A percentile compares a stretch with the other conserved stretches of the same genome.
phyloP scores from a whole-genome alignment of 257 asterid genomes.

The Scutellaria baicalensis region DNA sequence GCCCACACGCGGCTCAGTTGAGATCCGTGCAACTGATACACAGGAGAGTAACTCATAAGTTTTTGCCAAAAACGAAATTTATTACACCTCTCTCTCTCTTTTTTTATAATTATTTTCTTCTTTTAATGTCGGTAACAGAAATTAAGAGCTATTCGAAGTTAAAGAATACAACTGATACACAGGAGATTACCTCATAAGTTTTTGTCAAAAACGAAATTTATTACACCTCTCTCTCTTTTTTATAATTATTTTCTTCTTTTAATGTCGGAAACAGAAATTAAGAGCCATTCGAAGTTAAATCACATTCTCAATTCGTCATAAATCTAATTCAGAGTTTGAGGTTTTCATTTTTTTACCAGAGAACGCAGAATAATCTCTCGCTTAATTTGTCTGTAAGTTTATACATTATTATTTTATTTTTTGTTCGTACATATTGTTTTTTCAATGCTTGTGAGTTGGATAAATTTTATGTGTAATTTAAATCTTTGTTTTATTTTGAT shows the following conservation, averaged over 20 bases:
- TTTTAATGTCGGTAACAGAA: neutral
- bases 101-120: no score
- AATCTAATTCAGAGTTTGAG: slow-evolving; percentile 1
- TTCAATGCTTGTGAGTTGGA: neutral
- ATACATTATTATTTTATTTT: no score
- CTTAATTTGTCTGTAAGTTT: neutral
- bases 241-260: neutral
- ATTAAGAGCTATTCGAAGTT: slow-evolving; percentile 4
- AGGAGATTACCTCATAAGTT: no score
- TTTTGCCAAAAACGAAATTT: neutral
- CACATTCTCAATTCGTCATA: neutral
- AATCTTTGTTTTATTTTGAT: neutral
- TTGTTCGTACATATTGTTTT: neutral
- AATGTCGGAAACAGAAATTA: neutral
- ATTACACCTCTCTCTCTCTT: neutral
- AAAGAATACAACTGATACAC: no score
- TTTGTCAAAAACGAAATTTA: neutral
- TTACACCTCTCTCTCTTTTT: neutral
- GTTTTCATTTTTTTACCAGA: slow-evolving; percentile 3
- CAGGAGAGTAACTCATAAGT: no score
- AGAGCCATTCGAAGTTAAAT: slow-evolving; percentile 10
- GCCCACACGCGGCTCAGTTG: no score
- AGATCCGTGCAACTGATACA: no score
- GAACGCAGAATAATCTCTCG: neutral
- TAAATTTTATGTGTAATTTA: neutral